These are phyloP conservation scores for Liriodendron chinense DNA, from an alignment of 164 flowering plant genomes.

Conservation along the genomic window DNA sequence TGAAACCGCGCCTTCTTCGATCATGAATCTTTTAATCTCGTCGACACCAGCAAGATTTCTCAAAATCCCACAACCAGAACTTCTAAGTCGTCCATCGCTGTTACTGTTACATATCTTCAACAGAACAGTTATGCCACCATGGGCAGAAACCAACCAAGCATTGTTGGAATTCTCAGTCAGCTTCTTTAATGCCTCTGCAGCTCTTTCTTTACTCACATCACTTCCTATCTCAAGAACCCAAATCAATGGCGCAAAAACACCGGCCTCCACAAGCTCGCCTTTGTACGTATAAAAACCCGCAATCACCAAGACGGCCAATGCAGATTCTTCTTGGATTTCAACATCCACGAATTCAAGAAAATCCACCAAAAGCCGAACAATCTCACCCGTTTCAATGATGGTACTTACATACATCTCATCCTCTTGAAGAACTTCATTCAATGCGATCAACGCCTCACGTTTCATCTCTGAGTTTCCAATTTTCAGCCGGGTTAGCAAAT, in stretches of 20 bases:
- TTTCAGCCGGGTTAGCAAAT: conserved; percentile 70
- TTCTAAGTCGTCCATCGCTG: conserved; percentile 31
- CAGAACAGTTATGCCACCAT: conserved; percentile 82
- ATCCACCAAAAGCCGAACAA: conserved; percentile 36
- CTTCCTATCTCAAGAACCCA: conserved; percentile 53
- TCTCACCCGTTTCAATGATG: conserved; percentile 45
- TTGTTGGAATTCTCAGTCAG: conserved; percentile 81
- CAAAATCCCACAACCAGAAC: conserved; percentile 62
- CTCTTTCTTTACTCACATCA: conserved; percentile 27
- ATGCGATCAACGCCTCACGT: conserved; percentile 49
- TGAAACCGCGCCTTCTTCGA: conserved; percentile 68
- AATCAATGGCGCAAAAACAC: conserved; percentile 68
- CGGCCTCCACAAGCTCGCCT: conserved; percentile 43
- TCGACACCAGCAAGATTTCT: conserved; percentile 80
- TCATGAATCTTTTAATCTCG: conserved; percentile 78
- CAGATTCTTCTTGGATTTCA: conserved; percentile 57
- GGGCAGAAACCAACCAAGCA: conserved; percentile 90
- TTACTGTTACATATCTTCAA: conserved; percentile 49
- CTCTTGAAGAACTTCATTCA: conserved; percentile 46
- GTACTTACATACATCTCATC: conserved; percentile 64
- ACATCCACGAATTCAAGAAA: conserved; percentile 47
- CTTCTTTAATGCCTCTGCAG: conserved; percentile 27
- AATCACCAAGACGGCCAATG: conserved; percentile 39
- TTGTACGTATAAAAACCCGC: conserved; percentile 44
- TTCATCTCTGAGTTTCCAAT: conserved; percentile 68